Evolutionary conservation across 805 yeast genomes (phyloP), one percentile per base, ranked within the genome.

Genomic region (Wickerhamiella allomyrinae): DNA sequence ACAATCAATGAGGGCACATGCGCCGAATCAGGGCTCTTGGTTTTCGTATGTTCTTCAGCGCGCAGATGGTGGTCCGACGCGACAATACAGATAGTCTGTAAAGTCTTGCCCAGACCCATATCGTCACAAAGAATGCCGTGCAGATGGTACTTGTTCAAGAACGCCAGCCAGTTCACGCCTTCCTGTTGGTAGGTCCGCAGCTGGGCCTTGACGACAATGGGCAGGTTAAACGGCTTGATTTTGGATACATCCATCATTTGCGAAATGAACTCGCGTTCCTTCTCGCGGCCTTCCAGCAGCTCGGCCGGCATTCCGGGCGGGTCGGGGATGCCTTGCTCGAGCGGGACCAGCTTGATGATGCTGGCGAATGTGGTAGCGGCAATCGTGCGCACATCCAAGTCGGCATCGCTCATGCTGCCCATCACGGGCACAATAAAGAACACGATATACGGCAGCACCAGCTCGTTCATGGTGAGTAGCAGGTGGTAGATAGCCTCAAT

Each of bases 61-160:
- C 98, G 74, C 49, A 84, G 53, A 53, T 86, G 83, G 55, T 91
- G 98, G 56, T 91, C 98, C 57, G 96, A 84, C 0, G 98, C 83
- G 41, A 91, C 86, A 50, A 93, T 89, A 63, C 98, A 91, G 55
- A 91, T 87, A 0, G 98, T 87, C 61, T 91, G 99, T 46, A 91
- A 68, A 0, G 99, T 91, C 59, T 91, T 91, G 41, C 99, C 99
- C 23, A 91, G 69, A 6, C 99, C 99, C 99, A 91, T 91, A 75
- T 91, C 99, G 59, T 91, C 99, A 74, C 98, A 91, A 39, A 91
- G 67, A 55, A 91, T 89, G 41, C 99, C 99, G 63, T 91, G 99
- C 41, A 91, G 66, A 59, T 89, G 95, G 57, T 91, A 91, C 55
- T 83, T 83, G 64, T 91, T 91, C 55, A 91, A 70, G 57, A 91